Conservation (phyloP, 2,329 filamentous ascomycete genomes). For the Coniochaeta sp. region DNA sequence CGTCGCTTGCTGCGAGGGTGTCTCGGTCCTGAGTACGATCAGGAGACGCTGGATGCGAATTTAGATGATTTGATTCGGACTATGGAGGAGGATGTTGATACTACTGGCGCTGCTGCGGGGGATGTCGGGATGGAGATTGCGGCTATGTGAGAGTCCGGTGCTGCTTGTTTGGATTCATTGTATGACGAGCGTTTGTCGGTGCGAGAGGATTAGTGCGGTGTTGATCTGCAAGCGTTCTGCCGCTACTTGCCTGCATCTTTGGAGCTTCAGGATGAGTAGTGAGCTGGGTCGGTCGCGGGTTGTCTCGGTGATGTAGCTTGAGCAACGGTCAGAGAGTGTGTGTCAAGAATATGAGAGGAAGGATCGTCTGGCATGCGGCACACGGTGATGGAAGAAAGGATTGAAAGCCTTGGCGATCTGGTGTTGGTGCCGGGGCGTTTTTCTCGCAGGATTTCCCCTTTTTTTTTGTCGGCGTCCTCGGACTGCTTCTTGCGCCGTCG, state of each 20-base stretch:
- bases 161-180: background rate
- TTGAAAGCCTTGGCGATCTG: background rate
- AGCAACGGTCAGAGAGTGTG: too few relatives aligned
- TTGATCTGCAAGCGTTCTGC: too few relatives aligned
- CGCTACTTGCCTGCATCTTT: too few relatives aligned
- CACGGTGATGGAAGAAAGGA: background rate
- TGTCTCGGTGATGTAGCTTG: too few relatives aligned
- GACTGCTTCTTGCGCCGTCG: too few relatives aligned
- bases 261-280: too few relatives aligned
- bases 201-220: background rate
- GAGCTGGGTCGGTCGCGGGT: too few relatives aligned
- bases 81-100: conserved; percentile 56
- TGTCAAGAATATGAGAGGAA: background rate
- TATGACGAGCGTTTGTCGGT: background rate
- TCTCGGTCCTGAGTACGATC: conserved; percentile 54
- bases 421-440: background rate
- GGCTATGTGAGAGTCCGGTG: conserved; percentile 8
- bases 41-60: conserved; percentile 60
- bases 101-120: conserved; percentile 17
- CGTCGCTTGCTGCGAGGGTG: conserved; percentile 62
- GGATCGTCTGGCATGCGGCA: background rate
- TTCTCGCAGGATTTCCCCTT: background rate
- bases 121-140: conserved; percentile 12
- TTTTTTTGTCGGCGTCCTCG: background rate
- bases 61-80: conserved; percentile 54